Base-by-base conservation (phyloP, 495 filamentous ascomycete genomes). In the Penicillium manginii region DNA sequence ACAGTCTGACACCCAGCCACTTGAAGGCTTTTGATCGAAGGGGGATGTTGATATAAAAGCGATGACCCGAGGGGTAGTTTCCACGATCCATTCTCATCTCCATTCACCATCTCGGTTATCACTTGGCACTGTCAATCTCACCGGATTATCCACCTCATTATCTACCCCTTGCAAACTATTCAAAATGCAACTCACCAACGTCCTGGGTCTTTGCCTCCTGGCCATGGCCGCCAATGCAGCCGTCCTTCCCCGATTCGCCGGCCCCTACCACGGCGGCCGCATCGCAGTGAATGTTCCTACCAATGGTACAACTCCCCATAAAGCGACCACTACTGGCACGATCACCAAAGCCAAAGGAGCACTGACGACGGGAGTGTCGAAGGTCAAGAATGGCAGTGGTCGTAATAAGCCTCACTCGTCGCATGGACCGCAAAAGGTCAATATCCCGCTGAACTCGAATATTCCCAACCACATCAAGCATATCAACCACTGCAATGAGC, bases 171-270 rank as follows among this genome's bases (percentile, higher is more conserved):
- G 29, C 48, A 19, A 21, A 22, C 18, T 19, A 43, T 37, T 31
- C 58, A 62, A 14, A 19, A 73, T 73, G 71, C 62, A 70, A 11
- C 49, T 72, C 21, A 65, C 52, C 55, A 56, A 47, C 48, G 8
- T 67, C 21, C 15, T 70, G 46, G 50, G 54, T 11, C 18, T 67
- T 31, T 60, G 54, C 35, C 18, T 69, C 6, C 66, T 63, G 51
- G 59, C 57, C 48, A 42, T 73, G 42, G 54, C 66, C 29, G 57
- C 57, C 55, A 66, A 61, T 15, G 53, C 61, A 6, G 46, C 55
- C 2, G 71, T 69, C 19, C 52, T 66, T 32, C 68, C 66, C 50
- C 59, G 26, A 21, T 14, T 63, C 19, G 51, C 66, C 1, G 68
- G 68, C 1, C 59, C 66, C 6, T 69, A 64, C 57, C 63, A 57